Evolutionary conservation across 169 alveolate species (phyloP), one percentile per base, ranked within the genome.

Genomic region (Cytauxzoon felis): DNA sequence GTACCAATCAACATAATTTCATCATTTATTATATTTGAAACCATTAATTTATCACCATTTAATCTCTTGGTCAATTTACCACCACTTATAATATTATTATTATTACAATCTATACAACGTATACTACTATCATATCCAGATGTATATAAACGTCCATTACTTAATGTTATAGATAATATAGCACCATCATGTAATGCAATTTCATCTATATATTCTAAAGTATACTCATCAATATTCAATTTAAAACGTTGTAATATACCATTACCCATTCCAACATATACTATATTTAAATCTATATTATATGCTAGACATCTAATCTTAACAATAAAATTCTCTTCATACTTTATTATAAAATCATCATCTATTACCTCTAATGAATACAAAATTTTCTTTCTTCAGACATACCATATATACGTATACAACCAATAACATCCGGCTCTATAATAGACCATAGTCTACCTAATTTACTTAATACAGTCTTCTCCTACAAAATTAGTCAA

Each of bases 401-500:
- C 76, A 45, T 80, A 71, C 87, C 84, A 48, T 70, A 66, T 8
- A 86, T 42, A 23, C 78, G 76, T 6, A 86, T 61, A 13, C 68
- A 79, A 29, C 92, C 92, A 27, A 86, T 43, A n/a, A 58, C 56
- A 19, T 86, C 92, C 43, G 78, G 88, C 43, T 86, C 92, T 19
- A 86, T 80, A 3, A 86, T 53, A 0, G 92, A 81, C 92, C 92
- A 86, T 58, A 86, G 53, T 52, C 82, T 76, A 23, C 92, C 92
- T 32, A 86, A 26, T 43, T 80, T 86, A 67, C 89, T 75, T 32
- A 86, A 38, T 33, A 68, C 73, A 7, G 89, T 86, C 60, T 86
- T 80, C 40, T 86, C 92, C 70, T 86, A 76, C 50, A 63, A 6
- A 59, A 8, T 43, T 8, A 48, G 16, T 16, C n/a, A 43, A 21